Percentiles rank a stretch among this genome's conserved stretches.
Evolutionary conservation across 768 basidiomycete species (phyloP).

Genomic region (Mrakia gelida): DNA sequence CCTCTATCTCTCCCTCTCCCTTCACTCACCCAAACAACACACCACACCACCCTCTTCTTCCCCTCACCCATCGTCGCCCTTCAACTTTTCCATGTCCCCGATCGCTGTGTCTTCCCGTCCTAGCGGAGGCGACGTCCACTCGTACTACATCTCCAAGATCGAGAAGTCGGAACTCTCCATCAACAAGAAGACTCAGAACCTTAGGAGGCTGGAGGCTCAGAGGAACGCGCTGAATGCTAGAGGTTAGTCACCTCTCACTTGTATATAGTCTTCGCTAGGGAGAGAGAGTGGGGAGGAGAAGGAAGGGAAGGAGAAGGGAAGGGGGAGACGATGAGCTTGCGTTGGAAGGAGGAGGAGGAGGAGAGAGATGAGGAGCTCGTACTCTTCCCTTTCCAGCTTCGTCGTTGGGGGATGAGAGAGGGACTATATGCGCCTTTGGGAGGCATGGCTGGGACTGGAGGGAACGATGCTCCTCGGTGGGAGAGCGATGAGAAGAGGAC

Average conservation of each 20-base stretch:
- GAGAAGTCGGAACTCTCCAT: slow-evolving; percentile 87
- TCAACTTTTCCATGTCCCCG: slow-evolving; percentile 5
- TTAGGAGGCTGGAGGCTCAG: slow-evolving; percentile 91
- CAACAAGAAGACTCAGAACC: slow-evolving; percentile 93
- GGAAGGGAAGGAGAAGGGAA: not conserved
- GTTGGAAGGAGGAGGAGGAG: not conserved
- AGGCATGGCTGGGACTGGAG: too few relatives aligned
- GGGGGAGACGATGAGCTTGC: not conserved
- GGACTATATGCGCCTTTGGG: too few relatives aligned
- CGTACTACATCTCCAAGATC: slow-evolving; percentile 94
- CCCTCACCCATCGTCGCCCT: not conserved
- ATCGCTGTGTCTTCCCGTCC: slow-evolving; percentile 2
- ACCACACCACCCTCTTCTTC: not conserved
- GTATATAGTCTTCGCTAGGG: not conserved
- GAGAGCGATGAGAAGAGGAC: not conserved
- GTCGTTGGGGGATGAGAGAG: too few relatives aligned
- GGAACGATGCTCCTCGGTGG: too few relatives aligned
- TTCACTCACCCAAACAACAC: not conserved
- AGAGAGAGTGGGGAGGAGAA: not conserved
- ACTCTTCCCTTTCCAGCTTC: too few relatives aligned
- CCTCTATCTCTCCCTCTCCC: not conserved
- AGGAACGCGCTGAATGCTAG: slow-evolving; percentile 93
- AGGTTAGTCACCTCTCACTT: too few relatives aligned
- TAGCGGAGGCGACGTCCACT: slow-evolving; percentile 52
- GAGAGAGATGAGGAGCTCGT: not conserved